These are phyloP conservation scores for Amphirosellinia nigrospora DNA, from an alignment of 495 filamentous ascomycete genomes.

Conservation along the genomic window DNA sequence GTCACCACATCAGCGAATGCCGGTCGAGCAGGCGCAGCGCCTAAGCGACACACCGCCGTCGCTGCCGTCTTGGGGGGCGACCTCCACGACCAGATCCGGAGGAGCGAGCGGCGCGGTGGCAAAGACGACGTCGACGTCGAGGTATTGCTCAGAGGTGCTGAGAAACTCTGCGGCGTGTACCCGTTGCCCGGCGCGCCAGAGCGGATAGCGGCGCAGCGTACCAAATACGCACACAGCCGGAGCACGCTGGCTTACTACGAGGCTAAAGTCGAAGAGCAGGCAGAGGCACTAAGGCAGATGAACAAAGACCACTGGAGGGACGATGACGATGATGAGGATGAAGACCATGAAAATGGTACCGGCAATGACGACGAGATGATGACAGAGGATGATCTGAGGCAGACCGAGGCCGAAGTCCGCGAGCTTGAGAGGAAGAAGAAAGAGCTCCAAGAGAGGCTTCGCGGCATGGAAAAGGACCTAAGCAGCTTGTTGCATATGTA, in stretches of 20 bases:
- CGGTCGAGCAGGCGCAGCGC: constrained; percentile 53
- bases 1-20: constrained; percentile 56
- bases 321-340: constrained; percentile 54
- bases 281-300: constrained; percentile 73
- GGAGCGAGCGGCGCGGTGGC: constrained; percentile 54
- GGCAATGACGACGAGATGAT: constrained; percentile 53
- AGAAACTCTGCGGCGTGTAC: constrained; percentile 90
- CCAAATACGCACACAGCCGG: constrained; percentile 72
- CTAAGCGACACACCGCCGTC: constrained; percentile 81
- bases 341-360: constrained; percentile 46
- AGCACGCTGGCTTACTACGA: constrained; percentile 82
- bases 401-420: constrained; percentile 79
- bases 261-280: constrained; percentile 76
- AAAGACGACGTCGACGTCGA: constrained; percentile 84
- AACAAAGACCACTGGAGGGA: constrained; percentile 62
- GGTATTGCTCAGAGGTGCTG: constrained; percentile 81
- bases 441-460: constrained; percentile 76
- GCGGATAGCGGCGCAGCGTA: constrained; percentile 72
- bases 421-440: constrained; percentile 80
- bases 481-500: constrained; percentile 62
- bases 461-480: constrained; percentile 80
- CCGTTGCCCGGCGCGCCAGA: constrained; percentile 82
- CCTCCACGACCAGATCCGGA: constrained; percentile 79
- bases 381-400: constrained; percentile 76
- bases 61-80: constrained; percentile 87